Percentiles rank a stretch among this genome's conserved stretches.
These are phyloP conservation scores for Vaccinium myrtillus DNA, from an alignment of 148 eudicot species.

Conservation along the genomic window DNA sequence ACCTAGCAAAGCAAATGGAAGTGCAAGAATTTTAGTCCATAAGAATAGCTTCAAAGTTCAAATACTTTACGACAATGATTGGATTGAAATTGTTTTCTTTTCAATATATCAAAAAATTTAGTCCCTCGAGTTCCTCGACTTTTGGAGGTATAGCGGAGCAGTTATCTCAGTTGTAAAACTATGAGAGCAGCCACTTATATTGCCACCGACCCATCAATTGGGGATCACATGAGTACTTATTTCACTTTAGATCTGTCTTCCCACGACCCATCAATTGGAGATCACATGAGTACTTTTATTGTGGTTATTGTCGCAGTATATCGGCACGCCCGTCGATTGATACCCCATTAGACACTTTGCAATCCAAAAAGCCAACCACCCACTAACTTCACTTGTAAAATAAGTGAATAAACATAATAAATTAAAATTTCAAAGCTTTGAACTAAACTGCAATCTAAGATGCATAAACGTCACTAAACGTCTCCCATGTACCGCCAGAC, in stretches of 20 bases:
- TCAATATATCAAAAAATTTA: no score
- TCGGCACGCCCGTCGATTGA: background rate
- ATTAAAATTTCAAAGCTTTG: background rate
- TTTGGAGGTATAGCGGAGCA: background rate
- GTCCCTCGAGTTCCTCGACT: background rate
- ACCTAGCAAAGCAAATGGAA: slow-evolving; percentile 49
- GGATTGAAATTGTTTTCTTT: background rate
- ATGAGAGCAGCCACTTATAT: background rate
- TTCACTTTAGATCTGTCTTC: background rate
- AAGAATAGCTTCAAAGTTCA: slow-evolving; percentile 10
- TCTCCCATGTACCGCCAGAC: background rate
- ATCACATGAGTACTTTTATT: background rate
- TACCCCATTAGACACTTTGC: background rate
- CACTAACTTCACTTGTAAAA: background rate
- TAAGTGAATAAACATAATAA: background rate
- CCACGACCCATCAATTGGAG: background rate
- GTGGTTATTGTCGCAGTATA: background rate
- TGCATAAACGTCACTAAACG: background rate
- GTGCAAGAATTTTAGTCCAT: slow-evolving; percentile 5
- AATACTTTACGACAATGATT: background rate
- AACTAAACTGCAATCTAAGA: background rate
- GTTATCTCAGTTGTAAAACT: background rate
- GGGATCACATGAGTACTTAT: background rate
- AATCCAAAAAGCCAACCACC: background rate
- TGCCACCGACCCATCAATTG: background rate